phyloP scores from a whole-genome alignment of 148 eudicot species.

The Cornus florida region DNA sequence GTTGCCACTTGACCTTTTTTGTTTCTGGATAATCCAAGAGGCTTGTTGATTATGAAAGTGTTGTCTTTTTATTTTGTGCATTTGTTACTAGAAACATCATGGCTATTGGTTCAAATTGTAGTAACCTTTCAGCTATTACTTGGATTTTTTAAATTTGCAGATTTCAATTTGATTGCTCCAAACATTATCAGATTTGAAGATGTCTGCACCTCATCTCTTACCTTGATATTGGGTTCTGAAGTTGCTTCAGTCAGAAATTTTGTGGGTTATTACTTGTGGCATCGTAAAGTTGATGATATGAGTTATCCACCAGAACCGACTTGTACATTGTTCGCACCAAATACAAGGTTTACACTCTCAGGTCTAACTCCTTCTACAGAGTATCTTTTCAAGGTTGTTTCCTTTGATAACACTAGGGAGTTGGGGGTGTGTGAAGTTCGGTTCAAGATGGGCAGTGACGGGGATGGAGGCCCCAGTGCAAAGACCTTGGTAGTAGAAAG shows the following conservation, averaged over 20 bases:
- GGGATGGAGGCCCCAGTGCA: conserved; percentile 15
- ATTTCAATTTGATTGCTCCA: conserved; percentile 26
- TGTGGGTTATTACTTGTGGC: conserved; percentile 57
- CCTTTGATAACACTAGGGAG: conserved; percentile 35
- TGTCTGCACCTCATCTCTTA: conserved; percentile 45
- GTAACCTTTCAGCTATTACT: background rate
- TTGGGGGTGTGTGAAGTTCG: conserved; percentile 42
- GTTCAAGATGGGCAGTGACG: conserved; percentile 31
- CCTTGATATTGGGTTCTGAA: conserved; percentile 44
- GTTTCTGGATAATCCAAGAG: background rate
- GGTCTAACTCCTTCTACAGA: conserved; percentile 60
- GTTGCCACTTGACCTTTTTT: background rate
- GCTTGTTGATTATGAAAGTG: background rate
- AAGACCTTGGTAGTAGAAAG: conserved; percentile 32
- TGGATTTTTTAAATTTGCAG: conserved; percentile 31
- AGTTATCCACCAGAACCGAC: conserved; percentile 54
- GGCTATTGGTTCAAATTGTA: too few relatives aligned
- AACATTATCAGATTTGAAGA: conserved; percentile 52
- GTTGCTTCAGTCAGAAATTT: conserved; percentile 26
- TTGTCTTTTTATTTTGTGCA: background rate
- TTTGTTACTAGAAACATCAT: background rate
- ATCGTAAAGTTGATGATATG: conserved; percentile 56
- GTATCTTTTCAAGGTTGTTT: conserved; percentile 57
- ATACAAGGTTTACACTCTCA: conserved; percentile 48
- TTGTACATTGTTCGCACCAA: conserved; percentile 48